Evolutionary conservation across 352 stramenopile species (phyloP).

Genomic region (Phytophthora hibernalis): DNA sequence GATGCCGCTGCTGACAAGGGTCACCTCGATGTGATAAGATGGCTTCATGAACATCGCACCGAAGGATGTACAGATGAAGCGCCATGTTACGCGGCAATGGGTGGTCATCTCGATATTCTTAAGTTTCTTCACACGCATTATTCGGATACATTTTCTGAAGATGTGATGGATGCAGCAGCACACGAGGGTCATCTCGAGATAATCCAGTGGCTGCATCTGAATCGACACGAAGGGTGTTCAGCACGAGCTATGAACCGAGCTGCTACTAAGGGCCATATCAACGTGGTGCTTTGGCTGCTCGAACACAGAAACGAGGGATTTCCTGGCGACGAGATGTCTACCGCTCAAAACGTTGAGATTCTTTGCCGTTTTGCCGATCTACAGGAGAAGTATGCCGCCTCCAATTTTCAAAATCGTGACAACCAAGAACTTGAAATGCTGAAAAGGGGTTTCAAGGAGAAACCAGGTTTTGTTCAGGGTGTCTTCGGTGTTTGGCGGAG

Average conservation of each 20-base stretch:
- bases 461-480: neutral
- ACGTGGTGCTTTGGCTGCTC: neutral
- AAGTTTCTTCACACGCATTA: slow-evolving; percentile 5
- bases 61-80: neutral
- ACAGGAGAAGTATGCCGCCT: neutral
- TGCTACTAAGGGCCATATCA: no score
- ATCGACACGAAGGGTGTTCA: neutral
- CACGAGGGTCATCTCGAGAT: no score
- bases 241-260: no score
- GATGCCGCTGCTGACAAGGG: neutral
- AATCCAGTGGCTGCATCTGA: no score
- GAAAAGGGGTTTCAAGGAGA: neutral
- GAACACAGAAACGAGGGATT: neutral
- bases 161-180: neutral
- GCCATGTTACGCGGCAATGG: neutral
- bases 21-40: neutral
- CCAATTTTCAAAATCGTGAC: neutral
- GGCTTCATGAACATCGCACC: neutral
- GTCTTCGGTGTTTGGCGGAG: neutral
- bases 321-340: neutral
- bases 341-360: neutral
- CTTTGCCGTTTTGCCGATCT: neutral
- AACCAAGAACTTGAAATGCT: neutral
- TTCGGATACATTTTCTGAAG: neutral
- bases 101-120: slow-evolving; percentile 1